Base-by-base conservation (phyloP, 139 green algal genomes). In the Zygnema circumcarinatum region DNA sequence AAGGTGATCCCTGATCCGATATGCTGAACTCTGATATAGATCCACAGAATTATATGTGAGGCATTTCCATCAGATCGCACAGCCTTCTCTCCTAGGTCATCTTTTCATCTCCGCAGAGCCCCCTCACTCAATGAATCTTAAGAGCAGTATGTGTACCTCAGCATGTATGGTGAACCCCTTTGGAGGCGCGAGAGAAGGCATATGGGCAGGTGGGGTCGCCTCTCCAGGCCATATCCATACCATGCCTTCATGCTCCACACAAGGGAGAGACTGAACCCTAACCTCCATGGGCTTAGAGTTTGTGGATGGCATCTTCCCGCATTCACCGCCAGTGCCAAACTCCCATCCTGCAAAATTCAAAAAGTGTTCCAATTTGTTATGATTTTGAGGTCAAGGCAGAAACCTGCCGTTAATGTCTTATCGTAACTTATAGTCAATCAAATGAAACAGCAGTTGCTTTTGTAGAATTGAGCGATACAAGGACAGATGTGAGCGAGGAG, bases 291-390 rank as follows among this genome's bases (percentile, higher is more conserved):
- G 39, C 22, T 32, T 54, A 33, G 62, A 22, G 32, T 52, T 56
- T 2, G 95, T 98, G 38, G 92, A 96, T 2, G 97, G 97, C 97
- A 99, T 99, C 90, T 96, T 94, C 2, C 92, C 94, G 91, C 96
- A 98, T 88, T 91, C 54, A 1, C 97, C 97, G 1, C 85, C 38
- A 11, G 87, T 93, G 81, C 95, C 88, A 91, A 96, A 98, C 84
- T 95, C 76, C 97, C 97, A 99, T 41, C 96, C 85, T 90, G 76
- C 39, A 32, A 83, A 16, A 33, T 52, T 32, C 39, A 16, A 83
- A 7, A 21, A 16, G 21, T 79, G 40, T 35, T 20, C 33, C 20
- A 79, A 36, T 35, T n/a, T n/a, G n/a, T n/a, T 29, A 72, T 72
- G 29, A 35, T 72, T 29, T 29, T 29, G 29, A 29, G 29, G 29